Evolutionary conservation across 345 rosid species (phyloP).

Genomic region (Populus alba): DNA sequence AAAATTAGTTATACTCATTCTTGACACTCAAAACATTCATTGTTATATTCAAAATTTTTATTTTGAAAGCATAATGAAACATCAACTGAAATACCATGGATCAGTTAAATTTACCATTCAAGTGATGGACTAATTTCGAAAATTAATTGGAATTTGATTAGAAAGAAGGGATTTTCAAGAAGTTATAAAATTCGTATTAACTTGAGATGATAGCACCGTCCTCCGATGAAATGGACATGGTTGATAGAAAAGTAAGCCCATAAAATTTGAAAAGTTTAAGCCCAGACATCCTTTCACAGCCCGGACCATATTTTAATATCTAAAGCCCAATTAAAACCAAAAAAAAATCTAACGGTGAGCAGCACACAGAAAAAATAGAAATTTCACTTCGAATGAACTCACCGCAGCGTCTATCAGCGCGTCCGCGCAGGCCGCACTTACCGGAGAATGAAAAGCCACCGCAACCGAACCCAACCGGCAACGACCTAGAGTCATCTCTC

Average conservation of each 20-base stretch:
- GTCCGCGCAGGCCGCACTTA: not conserved
- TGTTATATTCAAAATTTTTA: no score
- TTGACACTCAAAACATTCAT: no score
- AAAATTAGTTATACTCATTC: no score
- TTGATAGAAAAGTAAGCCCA: no score
- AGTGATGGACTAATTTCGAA: not conserved
- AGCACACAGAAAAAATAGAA: not conserved
- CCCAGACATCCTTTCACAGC: not conserved
- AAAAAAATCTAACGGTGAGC: not conserved
- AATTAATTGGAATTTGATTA: no score
- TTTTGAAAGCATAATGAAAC: not conserved
- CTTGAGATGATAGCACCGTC: not conserved
- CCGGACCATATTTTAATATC: not conserved
- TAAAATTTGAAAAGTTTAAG: not conserved
- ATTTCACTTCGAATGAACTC: not conserved
- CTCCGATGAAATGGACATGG: not conserved
- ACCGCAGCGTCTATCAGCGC: constrained; percentile 7
- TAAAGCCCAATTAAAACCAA: not conserved
- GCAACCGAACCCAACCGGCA: constrained; percentile 15
- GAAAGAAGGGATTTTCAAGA: no score
- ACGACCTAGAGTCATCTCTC: constrained; percentile 53
- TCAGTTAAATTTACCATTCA: no score
- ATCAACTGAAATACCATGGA: no score
- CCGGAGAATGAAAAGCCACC: constrained; percentile 14
- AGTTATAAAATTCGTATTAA: no score